phyloP scores from a whole-genome alignment of 106 monocot genomes.

The Allium cepa region DNA sequence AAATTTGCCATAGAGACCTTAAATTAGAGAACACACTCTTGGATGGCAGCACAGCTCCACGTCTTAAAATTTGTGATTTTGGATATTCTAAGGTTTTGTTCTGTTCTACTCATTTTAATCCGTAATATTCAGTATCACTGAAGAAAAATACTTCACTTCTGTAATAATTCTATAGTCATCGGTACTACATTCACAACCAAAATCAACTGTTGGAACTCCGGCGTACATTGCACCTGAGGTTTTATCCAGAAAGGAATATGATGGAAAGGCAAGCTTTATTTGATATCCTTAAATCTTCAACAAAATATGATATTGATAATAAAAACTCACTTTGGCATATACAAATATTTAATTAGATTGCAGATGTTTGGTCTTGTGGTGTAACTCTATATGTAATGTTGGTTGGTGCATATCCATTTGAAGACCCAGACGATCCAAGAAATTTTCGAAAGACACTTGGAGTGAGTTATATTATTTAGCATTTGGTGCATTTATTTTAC shows the following conservation, averaged over 20 bases:
- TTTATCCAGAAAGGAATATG: slow-evolving; percentile 64
- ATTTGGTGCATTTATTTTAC: not conserved
- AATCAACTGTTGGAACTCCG: slow-evolving; percentile 80
- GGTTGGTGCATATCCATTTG: slow-evolving; percentile 75
- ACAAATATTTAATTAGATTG: slow-evolving; percentile 30
- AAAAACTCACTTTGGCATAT: not conserved
- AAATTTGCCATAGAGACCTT: slow-evolving; percentile 81
- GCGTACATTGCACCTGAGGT: slow-evolving; percentile 87
- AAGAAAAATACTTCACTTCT: not conserved
- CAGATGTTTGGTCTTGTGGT: slow-evolving; percentile 93
- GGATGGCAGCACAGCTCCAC: slow-evolving; percentile 62
- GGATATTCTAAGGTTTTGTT: slow-evolving; percentile 72
- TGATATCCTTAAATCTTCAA: not conserved
- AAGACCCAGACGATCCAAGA: slow-evolving; percentile 70
- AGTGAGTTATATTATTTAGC: slow-evolving; percentile 17
- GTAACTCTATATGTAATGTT: slow-evolving; percentile 88
- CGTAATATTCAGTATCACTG: not conserved
- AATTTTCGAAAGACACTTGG: slow-evolving; percentile 72
- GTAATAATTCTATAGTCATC: slow-evolving; percentile 32
- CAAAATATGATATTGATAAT: not conserved
- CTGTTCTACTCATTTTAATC: not conserved
- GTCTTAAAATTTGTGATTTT: slow-evolving; percentile 80
- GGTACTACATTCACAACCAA: slow-evolving; percentile 78
- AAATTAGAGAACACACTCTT: slow-evolving; percentile 78
- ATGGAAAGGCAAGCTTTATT: slow-evolving; percentile 51